Evolutionary conservation across 2,329 filamentous ascomycete species (phyloP), one percentile per base, ranked within the genome.

Genomic region (Aspergillus glaucus): DNA sequence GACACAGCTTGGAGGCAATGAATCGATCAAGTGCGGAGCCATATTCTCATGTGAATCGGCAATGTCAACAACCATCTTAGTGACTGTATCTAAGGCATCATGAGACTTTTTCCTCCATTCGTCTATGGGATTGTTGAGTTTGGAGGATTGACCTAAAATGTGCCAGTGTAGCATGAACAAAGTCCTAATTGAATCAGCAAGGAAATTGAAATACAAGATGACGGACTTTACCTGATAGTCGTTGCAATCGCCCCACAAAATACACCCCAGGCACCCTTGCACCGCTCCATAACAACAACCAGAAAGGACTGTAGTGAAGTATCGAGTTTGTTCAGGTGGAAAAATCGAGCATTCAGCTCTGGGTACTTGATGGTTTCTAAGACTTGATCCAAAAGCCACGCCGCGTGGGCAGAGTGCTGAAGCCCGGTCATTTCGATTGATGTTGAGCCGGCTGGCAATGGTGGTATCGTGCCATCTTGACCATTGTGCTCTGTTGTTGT

Each of bases 381-480:
- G 6, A 61, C 51, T 34, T 55, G 51, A 43, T 60, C 60, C 6
- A 60, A 26, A 14, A 62, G 56, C 48, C 53, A 59, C 14, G 55
- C 50, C 7, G 58, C 62, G 45, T 60, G 59, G 2, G 55, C 56
- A 4, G 52, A 28, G 9, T 56, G 54, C 10, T 52, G 51, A 37
- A 62, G 63, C 4, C 50, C 50, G 2, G 53, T 52, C 7, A 52
- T 46, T 15, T 51, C 47, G 1, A 44, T 45, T 3, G 44, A 44
- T 19, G 14, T 28, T 15, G 47, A 10, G 21, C 30, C 21, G 22
- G 8, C 8, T 32, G 26, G 30, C 2, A n/a, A n/a, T 34, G 30
- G 30, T 34, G 9, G 30, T 34, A 9, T 34, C n/a, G 30, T 34
- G 9, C n/a, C 9, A 9, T n/a, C 30, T 34, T 34, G 30, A 3